These are phyloP conservation scores for Rhodofomes roseus DNA, from an alignment of 1,284 basidiomycete species.

Conservation along the genomic window DNA sequence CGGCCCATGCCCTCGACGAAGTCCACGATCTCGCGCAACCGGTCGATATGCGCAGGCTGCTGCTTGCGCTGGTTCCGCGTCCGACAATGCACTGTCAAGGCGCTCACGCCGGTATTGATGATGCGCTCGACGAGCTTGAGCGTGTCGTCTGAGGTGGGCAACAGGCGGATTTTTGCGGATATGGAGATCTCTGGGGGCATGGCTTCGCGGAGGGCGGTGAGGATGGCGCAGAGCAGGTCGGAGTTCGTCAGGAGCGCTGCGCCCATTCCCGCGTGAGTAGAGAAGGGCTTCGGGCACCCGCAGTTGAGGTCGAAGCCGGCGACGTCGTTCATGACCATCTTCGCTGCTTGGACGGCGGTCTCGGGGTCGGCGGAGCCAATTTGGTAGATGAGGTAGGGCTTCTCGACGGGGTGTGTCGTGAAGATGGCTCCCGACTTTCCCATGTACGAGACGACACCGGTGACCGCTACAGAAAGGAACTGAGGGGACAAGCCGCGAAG, in stretches of 20 bases:
- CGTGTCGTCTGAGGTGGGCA: constrained; percentile 86
- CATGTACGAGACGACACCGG: constrained; percentile 88
- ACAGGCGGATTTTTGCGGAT: constrained; percentile 88
- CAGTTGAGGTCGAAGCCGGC: constrained; percentile 95
- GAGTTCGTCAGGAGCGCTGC: constrained; percentile 92
- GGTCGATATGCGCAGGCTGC: constrained; percentile 77
- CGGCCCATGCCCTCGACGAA: constrained; percentile 68
- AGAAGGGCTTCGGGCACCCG: constrained; percentile 95
- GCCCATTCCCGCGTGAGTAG: constrained; percentile 94
- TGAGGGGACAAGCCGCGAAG: constrained; percentile 6
- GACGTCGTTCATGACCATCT: constrained; percentile 84
- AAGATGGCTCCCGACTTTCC: constrained; percentile 85
- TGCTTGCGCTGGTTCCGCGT: constrained; percentile 90
- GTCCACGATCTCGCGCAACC: constrained; percentile 83
- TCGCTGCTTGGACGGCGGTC: constrained; percentile 89
- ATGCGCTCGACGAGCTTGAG: constrained; percentile 85
- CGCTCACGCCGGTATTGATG: constrained; percentile 83
- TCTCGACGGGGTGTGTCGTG: constrained; percentile 92
- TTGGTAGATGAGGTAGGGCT: constrained; percentile 88
- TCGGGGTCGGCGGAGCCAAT: constrained; percentile 89
- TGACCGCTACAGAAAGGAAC: constrained; percentile 49
- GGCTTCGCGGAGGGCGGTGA: constrained; percentile 70
- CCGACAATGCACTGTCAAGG: constrained; percentile 93
- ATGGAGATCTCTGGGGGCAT: constrained; percentile 80
- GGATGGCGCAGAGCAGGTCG: constrained; percentile 85